Percentiles rank a stretch among this genome's conserved stretches.
Conservation (phyloP, 2,329 filamentous ascomycete genomes). For the Aureobasidium sp. region DNA sequence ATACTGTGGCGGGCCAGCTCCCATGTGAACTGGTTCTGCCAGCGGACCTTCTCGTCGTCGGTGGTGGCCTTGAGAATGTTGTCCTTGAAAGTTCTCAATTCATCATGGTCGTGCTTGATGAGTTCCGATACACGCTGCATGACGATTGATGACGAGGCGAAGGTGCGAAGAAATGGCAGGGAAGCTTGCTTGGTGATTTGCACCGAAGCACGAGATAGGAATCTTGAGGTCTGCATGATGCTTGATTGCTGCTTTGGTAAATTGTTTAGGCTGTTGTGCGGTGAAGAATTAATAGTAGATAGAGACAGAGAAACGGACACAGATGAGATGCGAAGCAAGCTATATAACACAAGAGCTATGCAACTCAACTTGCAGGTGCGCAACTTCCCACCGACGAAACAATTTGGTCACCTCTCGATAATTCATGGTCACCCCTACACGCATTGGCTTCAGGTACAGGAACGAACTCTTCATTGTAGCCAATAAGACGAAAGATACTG, state of each 20-base stretch:
- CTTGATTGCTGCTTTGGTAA: neutral
- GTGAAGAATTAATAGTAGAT: no score
- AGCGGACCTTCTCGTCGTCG: conserved; percentile 35
- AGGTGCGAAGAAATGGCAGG: neutral
- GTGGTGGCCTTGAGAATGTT: conserved; percentile 36
- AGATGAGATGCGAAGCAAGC: neutral
- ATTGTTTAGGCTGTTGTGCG: neutral
- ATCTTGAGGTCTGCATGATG: conserved; percentile 3
- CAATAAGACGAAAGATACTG: neutral
- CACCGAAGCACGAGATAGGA: neutral
- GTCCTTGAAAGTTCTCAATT: conserved; percentile 36
- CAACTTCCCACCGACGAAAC: neutral
- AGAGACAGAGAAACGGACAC: neutral
- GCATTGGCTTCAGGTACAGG: neutral
- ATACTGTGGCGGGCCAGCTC: conserved; percentile 45
- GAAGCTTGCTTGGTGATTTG: neutral
- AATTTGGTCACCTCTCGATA: neutral
- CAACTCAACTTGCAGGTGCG: neutral
- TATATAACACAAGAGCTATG: neutral
- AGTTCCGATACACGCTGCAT: conserved; percentile 23
- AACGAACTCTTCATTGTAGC: neutral
- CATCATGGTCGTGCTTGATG: conserved; percentile 35
- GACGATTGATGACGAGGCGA: neutral
- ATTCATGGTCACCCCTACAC: neutral
- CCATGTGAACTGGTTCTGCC: conserved; percentile 46